Base-by-base conservation (phyloP, 768 basidiomycete species). In the Trametes coccinea region DNA sequence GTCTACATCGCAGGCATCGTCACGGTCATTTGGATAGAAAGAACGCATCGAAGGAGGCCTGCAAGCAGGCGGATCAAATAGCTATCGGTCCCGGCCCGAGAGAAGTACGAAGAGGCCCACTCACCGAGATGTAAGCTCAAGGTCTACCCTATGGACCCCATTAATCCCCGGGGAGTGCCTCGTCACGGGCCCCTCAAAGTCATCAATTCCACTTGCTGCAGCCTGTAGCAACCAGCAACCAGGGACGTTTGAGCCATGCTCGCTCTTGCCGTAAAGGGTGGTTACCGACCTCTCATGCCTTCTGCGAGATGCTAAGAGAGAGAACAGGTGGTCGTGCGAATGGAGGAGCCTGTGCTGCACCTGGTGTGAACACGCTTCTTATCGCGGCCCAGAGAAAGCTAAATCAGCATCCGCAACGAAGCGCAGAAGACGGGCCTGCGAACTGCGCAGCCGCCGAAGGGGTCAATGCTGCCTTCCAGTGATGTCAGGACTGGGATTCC, bases 61-160 rank as follows among this genome's bases (percentile, higher is more conserved):
- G 57, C 57, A 51, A 22, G 17, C 48, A 8, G 41, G 37, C 49
- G 57, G 57, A 59, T 59, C 48, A 59, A 45, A 45, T 33, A 31
- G 8, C 33, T 34, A 37, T 49, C 57, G 57, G 57, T 34, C 49
- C 56, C 57, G 57, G 57, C 31, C 57, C 57, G 49, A 51, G 41
- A 51, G 57, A 59, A 59, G 49, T 16, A 45, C 48, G 50, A 43
- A 58, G 40, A 39, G 16, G 50, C 56, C 39, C 22, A 59, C 57
- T 45, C 30, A 59, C 50, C 41, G 40, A 52, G 41, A 31, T 58
- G 56, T 39, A 50, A 49, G 41, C 48, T 51, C 33, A 27, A 27
- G 40, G 41, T 52, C 48, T 45, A 52, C 17, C 40, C 31, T 22
- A 11, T 5, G 34, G 5, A 37, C 34, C n/a, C 47, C 22, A 41